phyloP scores from a whole-genome alignment of 441 rosid species.

The Croton setiger region DNA sequence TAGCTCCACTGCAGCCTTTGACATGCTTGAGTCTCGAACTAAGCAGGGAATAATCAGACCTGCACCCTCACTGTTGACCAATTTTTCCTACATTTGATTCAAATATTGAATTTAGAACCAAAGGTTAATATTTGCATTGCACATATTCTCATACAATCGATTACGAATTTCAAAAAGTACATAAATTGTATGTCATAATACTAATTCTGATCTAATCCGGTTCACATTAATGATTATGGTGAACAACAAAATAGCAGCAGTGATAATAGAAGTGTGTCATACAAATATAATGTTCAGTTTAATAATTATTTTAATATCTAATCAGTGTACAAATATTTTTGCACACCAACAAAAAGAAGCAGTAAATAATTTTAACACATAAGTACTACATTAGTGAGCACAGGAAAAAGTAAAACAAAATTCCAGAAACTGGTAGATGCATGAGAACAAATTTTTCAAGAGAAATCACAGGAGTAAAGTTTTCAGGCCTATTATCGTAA shows the following conservation, averaged over 20 bases:
- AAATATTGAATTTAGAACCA: background rate
- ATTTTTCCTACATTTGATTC: slow-evolving; percentile 38
- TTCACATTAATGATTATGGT: slow-evolving; percentile 1
- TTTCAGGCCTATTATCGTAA: background rate
- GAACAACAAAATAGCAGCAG: background rate
- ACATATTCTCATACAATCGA: background rate
- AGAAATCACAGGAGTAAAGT: background rate
- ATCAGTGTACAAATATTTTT: background rate
- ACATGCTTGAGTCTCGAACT: slow-evolving; percentile 46
- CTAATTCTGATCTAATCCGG: background rate
- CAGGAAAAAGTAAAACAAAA: background rate
- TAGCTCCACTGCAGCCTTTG: slow-evolving; percentile 56
- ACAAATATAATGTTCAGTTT: no score
- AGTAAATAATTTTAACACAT: background rate
- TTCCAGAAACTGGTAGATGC: slow-evolving; percentile 2
- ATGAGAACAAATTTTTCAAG: slow-evolving; percentile 3
- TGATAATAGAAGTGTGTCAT: no score
- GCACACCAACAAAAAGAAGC: background rate
- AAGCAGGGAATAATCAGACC: slow-evolving; percentile 54
- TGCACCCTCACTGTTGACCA: slow-evolving; percentile 47
- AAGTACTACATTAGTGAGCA: background rate
- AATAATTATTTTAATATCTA: no score
- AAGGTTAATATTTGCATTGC: background rate
- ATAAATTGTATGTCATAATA: background rate
- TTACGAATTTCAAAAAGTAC: background rate